Percentiles rank a stretch among this genome's conserved stretches.
Conservation (phyloP, 805 yeast genomes). For the Candida golubevii region DNA sequence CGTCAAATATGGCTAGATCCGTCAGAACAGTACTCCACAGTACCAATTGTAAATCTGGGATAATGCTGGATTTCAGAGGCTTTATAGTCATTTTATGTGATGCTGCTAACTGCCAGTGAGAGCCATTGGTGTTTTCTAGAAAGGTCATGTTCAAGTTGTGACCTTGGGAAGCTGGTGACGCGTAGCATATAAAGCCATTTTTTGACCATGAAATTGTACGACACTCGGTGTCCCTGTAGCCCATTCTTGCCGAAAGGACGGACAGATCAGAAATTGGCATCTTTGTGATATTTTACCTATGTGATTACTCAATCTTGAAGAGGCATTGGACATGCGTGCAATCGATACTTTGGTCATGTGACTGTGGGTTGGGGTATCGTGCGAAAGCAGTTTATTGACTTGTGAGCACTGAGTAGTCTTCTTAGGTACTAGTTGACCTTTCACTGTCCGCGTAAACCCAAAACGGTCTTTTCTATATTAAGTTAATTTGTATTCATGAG, state of each 20-base stretch:
- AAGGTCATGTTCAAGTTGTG: conserved; percentile 55
- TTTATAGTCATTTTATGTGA: conserved; percentile 39
- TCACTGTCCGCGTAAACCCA: no score
- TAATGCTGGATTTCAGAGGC: conserved; percentile 21
- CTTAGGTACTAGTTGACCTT: no score
- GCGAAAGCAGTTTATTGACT: no score
- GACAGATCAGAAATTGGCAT: conserved; percentile 1
- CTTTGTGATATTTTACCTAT: neutral
- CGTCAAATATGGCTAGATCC: conserved; percentile 78
- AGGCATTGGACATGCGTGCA: no score
- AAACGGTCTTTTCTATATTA: no score
- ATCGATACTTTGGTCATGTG: no score
- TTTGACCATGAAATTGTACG: conserved; percentile 66
- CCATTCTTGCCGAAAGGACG: no score
- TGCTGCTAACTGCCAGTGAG: conserved; percentile 69
- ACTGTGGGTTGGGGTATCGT: no score
- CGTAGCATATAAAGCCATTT: conserved; percentile 78
- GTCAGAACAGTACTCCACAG: conserved; percentile 77
- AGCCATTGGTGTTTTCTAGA: conserved; percentile 71
- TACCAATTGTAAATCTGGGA: conserved; percentile 41
- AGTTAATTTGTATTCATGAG: no score
- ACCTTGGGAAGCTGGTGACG: conserved; percentile 30
- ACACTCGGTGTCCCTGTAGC: neutral
- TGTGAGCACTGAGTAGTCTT: no score
- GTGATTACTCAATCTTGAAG: no score